Conservation (phyloP, 176 grass and related monocot genomes). For the Olyra latifolia region DNA sequence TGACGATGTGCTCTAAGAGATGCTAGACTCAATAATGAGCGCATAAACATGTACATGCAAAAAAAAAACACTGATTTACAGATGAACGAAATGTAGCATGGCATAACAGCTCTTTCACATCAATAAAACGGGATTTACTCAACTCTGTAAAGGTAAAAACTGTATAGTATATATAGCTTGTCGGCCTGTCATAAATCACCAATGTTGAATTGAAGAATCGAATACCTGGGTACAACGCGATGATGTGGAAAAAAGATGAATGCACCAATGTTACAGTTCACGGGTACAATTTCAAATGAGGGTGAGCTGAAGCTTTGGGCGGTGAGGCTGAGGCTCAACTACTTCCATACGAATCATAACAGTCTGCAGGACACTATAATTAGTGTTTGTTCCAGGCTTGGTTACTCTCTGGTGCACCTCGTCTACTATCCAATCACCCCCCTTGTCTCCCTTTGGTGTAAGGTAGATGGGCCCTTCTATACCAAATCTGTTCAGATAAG, state of each 20-base stretch:
- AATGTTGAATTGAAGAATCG: slow-evolving; percentile 11
- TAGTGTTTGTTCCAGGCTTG: slow-evolving; percentile 63
- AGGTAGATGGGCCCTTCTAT: slow-evolving; percentile 95
- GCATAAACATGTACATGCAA: background rate
- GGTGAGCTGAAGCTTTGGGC: slow-evolving; percentile 94
- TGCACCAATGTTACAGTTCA: slow-evolving; percentile 22
- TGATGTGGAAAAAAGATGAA: background rate
- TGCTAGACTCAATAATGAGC: no score
- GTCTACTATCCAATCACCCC: slow-evolving; percentile 83
- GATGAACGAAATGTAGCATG: background rate
- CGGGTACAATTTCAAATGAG: slow-evolving; percentile 54
- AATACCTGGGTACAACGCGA: background rate
- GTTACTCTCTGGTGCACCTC: slow-evolving; percentile 87
- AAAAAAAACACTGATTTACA: background rate
- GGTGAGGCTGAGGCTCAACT: slow-evolving; percentile 89
- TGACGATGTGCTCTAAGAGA: no score
- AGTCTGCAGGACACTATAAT: slow-evolving; percentile 62
- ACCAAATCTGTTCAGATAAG: slow-evolving; percentile 59
- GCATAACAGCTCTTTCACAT: background rate
- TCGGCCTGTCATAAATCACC: background rate
- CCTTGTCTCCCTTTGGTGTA: slow-evolving; percentile 72
- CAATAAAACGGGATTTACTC: background rate
- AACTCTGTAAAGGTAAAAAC: background rate
- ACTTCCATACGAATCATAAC: slow-evolving; percentile 98
- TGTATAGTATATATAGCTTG: background rate